phyloP scores from a whole-genome alignment of 208 protist species.

The Strigomonas culicis region DNA sequence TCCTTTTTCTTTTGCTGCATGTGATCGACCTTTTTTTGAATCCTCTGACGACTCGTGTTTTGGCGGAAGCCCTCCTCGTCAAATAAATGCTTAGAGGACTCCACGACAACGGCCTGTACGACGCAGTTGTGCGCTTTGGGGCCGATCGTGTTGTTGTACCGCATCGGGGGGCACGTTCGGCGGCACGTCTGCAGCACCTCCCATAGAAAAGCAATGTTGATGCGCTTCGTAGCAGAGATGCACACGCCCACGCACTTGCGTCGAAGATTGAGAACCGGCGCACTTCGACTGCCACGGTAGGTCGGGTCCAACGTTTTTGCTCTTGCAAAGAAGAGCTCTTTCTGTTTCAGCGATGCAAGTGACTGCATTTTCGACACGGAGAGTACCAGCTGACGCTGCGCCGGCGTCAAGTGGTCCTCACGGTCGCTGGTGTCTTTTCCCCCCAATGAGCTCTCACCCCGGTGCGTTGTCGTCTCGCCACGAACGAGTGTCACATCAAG shows the following conservation, averaged over 20 bases:
- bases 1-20: constrained; percentile 49
- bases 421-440: too few species aligned
- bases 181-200: constrained; percentile 48
- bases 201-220: constrained; percentile 65
- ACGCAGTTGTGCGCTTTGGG: constrained; percentile 51
- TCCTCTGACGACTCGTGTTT: constrained; percentile 32
- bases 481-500: constrained; percentile 66
- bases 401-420: too few species aligned
- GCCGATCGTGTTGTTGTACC: constrained; percentile 39
- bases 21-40: constrained; percentile 49
- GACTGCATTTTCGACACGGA: neutral
- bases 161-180: constrained; percentile 33
- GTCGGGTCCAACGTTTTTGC: constrained; percentile 65
- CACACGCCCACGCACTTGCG: constrained; percentile 76
- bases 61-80: constrained; percentile 83
- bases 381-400: neutral
- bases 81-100: constrained; percentile 90
- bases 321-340: constrained; percentile 38
- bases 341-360: neutral
- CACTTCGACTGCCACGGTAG: constrained; percentile 59
- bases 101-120: constrained; percentile 78
- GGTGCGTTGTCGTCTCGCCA: neutral
- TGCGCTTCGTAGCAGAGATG: constrained; percentile 53
- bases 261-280: constrained; percentile 60
- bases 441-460: too few species aligned